Base-by-base conservation (phyloP, 2,329 filamentous ascomycete species). In the Cladorrhinum sp. region DNA sequence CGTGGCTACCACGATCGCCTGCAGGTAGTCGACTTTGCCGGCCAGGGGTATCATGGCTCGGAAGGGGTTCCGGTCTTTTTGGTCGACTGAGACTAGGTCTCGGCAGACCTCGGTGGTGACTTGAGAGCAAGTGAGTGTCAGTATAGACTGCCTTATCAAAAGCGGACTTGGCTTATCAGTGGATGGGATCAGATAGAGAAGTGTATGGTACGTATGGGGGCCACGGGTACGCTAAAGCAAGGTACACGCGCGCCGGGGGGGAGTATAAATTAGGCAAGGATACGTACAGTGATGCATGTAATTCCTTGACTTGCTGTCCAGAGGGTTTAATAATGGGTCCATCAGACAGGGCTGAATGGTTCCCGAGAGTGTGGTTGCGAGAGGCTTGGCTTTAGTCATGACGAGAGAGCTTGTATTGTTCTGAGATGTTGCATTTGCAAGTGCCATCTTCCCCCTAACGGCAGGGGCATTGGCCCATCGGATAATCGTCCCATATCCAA, bases 401-500 rank as follows among this genome's bases (percentile, higher is more conserved):
- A n/a, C n/a, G n/a, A n/a, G n/a, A n/a, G n/a, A n/a, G n/a, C n/a
- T 52, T 9, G 20, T 52, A 27, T 1, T 9, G 20, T 60, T 58
- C 48, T 64, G 62, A 12, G 61, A 60, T 5, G n/a, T 54, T 54
- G 22, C 20, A 29, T 16, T n/a, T n/a, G n/a, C n/a, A n/a, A 24
- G n/a, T 13, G 73, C 72, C 68, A 76, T 76, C 65, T 79, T 81
- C 25, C 80, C 80, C 10, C 78, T 74, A 50, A 78, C 75, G 50
- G 81, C 79, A 60, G 82, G 79, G 57, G 78, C 78, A 56, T 68
- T 66, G 57, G 83, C 81, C 84, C 85, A 88, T 60, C 84, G 78
- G 65, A 86, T 81, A 51, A 86, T 72, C 68, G 80, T 81, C 62
- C 82, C 84, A 71, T 87, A 87, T 41, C 85, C 85, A 62, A 85